Evolutionary conservation across 75 land plant species (phyloP).

Genomic region (Isoetes taiwanensis): DNA sequence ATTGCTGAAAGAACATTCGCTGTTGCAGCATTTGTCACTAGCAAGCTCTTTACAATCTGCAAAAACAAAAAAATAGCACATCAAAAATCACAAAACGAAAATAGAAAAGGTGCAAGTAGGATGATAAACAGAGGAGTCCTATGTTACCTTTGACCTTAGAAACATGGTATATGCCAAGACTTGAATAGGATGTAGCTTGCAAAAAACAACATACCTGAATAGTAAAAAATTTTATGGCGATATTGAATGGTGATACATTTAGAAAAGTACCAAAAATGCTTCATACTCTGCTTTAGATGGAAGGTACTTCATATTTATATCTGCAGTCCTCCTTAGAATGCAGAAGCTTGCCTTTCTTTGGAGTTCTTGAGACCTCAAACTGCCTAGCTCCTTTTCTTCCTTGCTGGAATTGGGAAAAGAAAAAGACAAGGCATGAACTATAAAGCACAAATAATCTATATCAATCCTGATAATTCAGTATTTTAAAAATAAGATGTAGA

Average conservation of each 20-base stretch:
- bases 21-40: constrained; percentile 9
- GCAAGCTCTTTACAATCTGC: constrained; percentile 15
- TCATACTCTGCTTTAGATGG: constrained; percentile 31
- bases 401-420: constrained; percentile 13
- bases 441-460: too few species aligned
- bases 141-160: constrained; percentile 24
- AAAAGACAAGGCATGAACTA: too few species aligned
- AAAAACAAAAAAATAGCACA: not conserved
- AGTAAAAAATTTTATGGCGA: not conserved
- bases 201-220: constrained; percentile 35
- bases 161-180: constrained; percentile 15
- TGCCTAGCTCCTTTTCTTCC: constrained; percentile 26
- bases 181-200: constrained; percentile 26
- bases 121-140: too few species aligned
- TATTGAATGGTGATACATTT: not conserved
- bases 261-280: not conserved
- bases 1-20: constrained; percentile 25
- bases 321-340: constrained; percentile 32
- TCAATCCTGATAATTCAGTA: too few species aligned
- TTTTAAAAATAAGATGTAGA: too few species aligned
- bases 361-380: constrained; percentile 22
- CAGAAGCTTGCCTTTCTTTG: constrained; percentile 25
- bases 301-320: constrained; percentile 27
- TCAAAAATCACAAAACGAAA: not conserved
- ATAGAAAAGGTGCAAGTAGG: too few species aligned